Conservation (phyloP, 2,329 filamentous ascomycete species). For the Sporothrix humicola region DNA sequence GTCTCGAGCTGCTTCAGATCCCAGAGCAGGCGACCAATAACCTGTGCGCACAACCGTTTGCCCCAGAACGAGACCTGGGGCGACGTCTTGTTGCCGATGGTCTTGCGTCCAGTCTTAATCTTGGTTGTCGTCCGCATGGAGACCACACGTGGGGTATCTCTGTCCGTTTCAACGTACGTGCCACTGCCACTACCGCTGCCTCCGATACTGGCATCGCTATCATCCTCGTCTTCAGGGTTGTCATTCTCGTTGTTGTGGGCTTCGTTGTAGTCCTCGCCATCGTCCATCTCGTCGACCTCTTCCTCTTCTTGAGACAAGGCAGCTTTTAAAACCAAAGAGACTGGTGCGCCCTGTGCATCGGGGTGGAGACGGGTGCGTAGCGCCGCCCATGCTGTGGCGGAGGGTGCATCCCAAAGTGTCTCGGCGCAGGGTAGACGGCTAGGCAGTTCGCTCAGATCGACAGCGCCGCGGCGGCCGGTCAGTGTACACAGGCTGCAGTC, state of each 20-base stretch:
- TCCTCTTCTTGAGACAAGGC: constrained; percentile 33
- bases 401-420: constrained; percentile 43
- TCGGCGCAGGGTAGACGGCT: constrained; percentile 42
- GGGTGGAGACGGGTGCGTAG: constrained; percentile 37
- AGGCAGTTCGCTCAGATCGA: constrained; percentile 44
- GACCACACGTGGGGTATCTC: background rate
- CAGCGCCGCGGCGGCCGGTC: constrained; percentile 42
- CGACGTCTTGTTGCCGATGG: background rate
- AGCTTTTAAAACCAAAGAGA: constrained; percentile 36
- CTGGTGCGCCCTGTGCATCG: constrained; percentile 35
- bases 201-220: background rate
- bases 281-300: background rate
- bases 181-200: constrained; percentile 8
- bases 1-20: constrained; percentile 44
- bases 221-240: background rate
- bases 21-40: constrained; percentile 44
- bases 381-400: constrained; percentile 42
- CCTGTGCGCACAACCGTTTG: constrained; percentile 42
- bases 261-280: background rate
- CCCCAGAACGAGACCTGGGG: constrained; percentile 40
- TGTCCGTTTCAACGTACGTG: background rate
- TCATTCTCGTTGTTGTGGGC: background rate
- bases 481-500: constrained; percentile 45
- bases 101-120: background rate
- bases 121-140: background rate